Conservation (phyloP, 352 stramenopile species). For the Phytopythium boreale region DNA sequence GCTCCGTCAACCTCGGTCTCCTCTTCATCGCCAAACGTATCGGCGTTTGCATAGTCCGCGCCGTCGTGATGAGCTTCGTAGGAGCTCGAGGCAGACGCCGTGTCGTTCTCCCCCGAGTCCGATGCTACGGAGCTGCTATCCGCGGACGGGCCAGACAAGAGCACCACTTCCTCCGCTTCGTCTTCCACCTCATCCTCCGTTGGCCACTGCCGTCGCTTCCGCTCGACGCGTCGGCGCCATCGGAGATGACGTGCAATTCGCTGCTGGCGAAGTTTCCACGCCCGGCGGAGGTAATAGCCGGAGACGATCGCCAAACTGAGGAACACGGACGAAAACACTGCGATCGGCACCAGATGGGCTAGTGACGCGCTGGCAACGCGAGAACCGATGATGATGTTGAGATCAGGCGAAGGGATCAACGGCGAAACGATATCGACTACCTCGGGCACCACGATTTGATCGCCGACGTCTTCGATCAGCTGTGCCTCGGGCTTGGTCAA, state of each 20-base stretch:
- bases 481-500: not conserved
- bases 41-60: not conserved
- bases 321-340: slow-evolving; percentile 2
- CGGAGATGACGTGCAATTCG: slow-evolving; percentile 8
- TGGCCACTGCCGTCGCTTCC: not conserved
- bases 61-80: not conserved
- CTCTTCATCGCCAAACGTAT: not conserved
- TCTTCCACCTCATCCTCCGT: slow-evolving; percentile 22
- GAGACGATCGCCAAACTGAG: slow-evolving; percentile 18
- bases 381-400: not conserved
- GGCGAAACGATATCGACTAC: not conserved
- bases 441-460: not conserved
- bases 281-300: slow-evolving; percentile 24
- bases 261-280: slow-evolving; percentile 16
- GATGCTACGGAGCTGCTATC: slow-evolving; percentile 13
- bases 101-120: slow-evolving; percentile 6
- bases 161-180: slow-evolving; percentile 43
- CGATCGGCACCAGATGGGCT: not conserved
- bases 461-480: not conserved
- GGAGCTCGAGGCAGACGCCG: not conserved
- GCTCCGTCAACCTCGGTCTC: not conserved
- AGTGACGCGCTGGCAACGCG: not conserved
- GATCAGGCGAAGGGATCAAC: not conserved
- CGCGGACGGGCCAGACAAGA: slow-evolving; percentile 22
- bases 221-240: slow-evolving; percentile 21